A percentile compares a stretch with the other conserved stretches of the same genome.
These are phyloP conservation scores for Diaporthe batatas DNA, from an alignment of 2,329 filamentous ascomycete species.

Conservation along the genomic window DNA sequence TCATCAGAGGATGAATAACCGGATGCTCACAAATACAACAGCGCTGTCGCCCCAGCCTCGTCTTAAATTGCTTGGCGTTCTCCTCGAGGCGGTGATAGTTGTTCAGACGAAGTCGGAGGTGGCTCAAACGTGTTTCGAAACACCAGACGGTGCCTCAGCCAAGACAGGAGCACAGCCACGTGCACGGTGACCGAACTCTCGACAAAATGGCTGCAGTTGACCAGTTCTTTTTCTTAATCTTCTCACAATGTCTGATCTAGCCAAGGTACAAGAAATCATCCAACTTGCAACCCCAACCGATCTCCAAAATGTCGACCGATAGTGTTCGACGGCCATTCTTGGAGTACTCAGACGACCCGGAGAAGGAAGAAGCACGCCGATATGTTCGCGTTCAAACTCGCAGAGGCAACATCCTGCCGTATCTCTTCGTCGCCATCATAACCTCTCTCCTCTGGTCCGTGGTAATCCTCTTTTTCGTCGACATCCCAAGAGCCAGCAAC, in stretches of 20 bases:
- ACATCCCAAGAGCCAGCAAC: conserved; percentile 25
- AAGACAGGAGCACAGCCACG: conserved; percentile 16
- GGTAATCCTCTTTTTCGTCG: conserved; percentile 41
- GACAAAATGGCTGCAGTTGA: conserved; percentile 5
- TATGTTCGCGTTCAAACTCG: conserved; percentile 28
- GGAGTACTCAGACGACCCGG: conserved; percentile 43
- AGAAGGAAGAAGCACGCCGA: conserved; percentile 39
- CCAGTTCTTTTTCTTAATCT: not conserved
- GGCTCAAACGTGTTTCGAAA: conserved; percentile 30
- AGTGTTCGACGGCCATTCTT: conserved; percentile 42
- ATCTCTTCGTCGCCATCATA: conserved; percentile 43
- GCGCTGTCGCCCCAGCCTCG: not conserved
- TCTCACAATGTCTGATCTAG: not conserved
- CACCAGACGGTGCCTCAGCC: conserved; percentile 37
- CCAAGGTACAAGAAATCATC: not conserved
- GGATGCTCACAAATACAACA: not conserved
- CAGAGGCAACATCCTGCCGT: conserved; percentile 38
- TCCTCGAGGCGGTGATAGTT: conserved; percentile 2
- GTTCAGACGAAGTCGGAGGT: conserved; percentile 30
- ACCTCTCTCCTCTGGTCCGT: conserved; percentile 46
- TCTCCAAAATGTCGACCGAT: conserved; percentile 13
- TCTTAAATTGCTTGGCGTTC: conserved; percentile 29
- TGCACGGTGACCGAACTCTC: not conserved
- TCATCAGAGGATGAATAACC: not conserved
- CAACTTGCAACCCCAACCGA: not conserved